Evolutionary conservation across 116 monocot genomes (phyloP).

Genomic region (Trichopus zeylanicus): DNA sequence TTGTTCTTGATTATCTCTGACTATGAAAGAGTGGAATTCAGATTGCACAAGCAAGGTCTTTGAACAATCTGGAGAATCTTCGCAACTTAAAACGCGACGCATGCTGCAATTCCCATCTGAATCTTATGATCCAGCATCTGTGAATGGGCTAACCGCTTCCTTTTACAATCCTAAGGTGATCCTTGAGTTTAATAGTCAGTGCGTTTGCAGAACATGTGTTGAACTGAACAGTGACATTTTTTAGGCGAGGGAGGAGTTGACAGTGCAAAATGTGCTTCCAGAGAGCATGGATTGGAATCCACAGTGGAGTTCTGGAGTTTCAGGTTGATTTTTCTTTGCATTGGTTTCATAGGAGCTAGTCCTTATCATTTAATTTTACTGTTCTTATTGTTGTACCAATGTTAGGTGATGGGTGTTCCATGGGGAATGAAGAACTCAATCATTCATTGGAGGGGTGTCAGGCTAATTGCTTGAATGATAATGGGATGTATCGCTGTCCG

Average conservation of each 20-base stretch:
- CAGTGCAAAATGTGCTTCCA: conserved; percentile 13
- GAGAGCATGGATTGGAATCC: conserved; percentile 18
- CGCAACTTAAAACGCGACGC: conserved; percentile 66
- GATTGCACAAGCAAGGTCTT: conserved; percentile 34
- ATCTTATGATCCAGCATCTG: conserved; percentile 15
- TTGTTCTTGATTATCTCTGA: neutral
- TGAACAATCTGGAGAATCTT: conserved; percentile 40
- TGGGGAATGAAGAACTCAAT: conserved; percentile 23
- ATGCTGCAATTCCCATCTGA: conserved; percentile 75
- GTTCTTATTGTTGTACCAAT: conserved; percentile 6
- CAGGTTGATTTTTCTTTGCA: conserved; percentile 25
- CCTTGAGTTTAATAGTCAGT: neutral
- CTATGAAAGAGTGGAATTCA: conserved; percentile 20
- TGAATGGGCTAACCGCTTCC: conserved; percentile 12
- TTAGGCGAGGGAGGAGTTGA: conserved; percentile 23
- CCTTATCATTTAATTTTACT: neutral
- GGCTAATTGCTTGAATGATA: conserved; percentile 25
- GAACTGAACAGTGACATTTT: neutral
- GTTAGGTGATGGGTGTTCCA: conserved; percentile 18
- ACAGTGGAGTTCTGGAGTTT: conserved; percentile 21
- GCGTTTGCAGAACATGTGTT: neutral
- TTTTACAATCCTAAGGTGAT: conserved; percentile 32
- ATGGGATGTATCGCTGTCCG: conserved; percentile 17
- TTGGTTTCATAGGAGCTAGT: neutral
- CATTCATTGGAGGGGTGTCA: conserved; percentile 48